Evolutionary conservation across 805 yeast genomes (phyloP).

Genomic region (Metschnikowia noctiluminum): DNA sequence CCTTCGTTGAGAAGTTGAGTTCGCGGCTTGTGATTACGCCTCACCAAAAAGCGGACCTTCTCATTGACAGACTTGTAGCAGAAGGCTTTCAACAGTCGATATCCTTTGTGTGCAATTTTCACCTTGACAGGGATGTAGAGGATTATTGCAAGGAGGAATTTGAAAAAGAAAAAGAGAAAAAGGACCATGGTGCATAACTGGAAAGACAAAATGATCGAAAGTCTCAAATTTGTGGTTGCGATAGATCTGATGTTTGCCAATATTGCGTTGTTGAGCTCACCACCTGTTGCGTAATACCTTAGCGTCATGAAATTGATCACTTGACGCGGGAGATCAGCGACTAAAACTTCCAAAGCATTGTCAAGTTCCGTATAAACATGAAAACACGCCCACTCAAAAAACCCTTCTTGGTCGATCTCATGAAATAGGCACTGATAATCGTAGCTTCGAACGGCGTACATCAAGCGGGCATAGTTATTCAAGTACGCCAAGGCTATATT

Average conservation of each 20-base stretch:
- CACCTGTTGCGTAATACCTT: conserved; percentile 46
- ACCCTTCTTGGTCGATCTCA: conserved; percentile 58
- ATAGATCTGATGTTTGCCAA: conserved; percentile 49
- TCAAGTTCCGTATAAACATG: conserved; percentile 63
- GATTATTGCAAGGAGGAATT: conserved; percentile 52
- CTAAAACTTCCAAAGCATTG: conserved; percentile 55
- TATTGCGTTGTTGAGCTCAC: conserved; percentile 42
- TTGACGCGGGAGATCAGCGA: conserved; percentile 88
- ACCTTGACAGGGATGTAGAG: conserved; percentile 51
- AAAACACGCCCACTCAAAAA: conserved; percentile 66
- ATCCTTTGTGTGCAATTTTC: conserved; percentile 35
- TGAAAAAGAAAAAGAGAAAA: conserved; percentile 66
- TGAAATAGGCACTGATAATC: conserved; percentile 71
- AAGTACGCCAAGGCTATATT: conserved; percentile 71
- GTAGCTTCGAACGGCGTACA: conserved; percentile 56
- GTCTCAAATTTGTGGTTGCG: conserved; percentile 57
- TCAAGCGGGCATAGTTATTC: conserved; percentile 55
- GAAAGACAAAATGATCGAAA: conserved; percentile 69
- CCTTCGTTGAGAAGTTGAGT: conserved; percentile 31
- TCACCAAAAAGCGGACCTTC: conserved; percentile 51
- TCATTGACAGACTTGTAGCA: conserved; percentile 59
- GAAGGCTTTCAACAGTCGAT: conserved; percentile 52
- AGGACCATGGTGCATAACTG: conserved; percentile 74
- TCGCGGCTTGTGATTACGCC: conserved; percentile 36
- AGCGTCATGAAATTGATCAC: conserved; percentile 76